phyloP scores from a whole-genome alignment of 305 asterid species.

The Rubia tinctorum region DNA sequence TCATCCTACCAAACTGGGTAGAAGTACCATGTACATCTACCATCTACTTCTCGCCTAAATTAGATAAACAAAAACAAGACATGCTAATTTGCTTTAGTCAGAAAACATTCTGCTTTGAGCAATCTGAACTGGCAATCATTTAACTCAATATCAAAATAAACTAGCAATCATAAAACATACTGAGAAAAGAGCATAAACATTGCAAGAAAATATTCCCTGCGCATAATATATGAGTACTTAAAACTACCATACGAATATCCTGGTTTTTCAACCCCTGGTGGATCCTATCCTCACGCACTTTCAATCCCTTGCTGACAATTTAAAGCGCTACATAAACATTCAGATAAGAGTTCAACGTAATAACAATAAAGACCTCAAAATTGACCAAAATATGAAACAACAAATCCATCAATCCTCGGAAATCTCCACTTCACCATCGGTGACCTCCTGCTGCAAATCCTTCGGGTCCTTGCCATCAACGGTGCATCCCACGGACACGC shows the following conservation, averaged over 20 bases:
- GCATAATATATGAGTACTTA: constrained; percentile 4
- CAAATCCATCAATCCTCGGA: constrained; percentile 40
- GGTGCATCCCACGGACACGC: constrained; percentile 65
- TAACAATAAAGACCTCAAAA: constrained; percentile 5
- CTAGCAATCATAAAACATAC: background rate
- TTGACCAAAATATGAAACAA: background rate
- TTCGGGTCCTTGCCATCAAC: constrained; percentile 66
- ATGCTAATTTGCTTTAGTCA: no score
- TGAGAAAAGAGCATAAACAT: background rate
- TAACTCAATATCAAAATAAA: no score
- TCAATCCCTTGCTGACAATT: constrained; percentile 7
- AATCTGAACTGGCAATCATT: no score
- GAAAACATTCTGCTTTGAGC: no score
- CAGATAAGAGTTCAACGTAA: constrained; percentile 1
- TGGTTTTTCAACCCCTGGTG: constrained; percentile 4
- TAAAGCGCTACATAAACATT: constrained; percentile 8
- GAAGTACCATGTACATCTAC: no score
- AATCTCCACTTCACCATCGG: constrained; percentile 58
- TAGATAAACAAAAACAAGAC: background rate
- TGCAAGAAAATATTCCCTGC: background rate
- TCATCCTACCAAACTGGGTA: no score
- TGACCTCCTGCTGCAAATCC: constrained; percentile 65
- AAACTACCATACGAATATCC: constrained; percentile 13
- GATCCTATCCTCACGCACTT: background rate
- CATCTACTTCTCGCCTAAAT: background rate